Evolutionary conservation across 495 filamentous ascomycete species (phyloP).

Genomic region (Trichoderma virens): DNA sequence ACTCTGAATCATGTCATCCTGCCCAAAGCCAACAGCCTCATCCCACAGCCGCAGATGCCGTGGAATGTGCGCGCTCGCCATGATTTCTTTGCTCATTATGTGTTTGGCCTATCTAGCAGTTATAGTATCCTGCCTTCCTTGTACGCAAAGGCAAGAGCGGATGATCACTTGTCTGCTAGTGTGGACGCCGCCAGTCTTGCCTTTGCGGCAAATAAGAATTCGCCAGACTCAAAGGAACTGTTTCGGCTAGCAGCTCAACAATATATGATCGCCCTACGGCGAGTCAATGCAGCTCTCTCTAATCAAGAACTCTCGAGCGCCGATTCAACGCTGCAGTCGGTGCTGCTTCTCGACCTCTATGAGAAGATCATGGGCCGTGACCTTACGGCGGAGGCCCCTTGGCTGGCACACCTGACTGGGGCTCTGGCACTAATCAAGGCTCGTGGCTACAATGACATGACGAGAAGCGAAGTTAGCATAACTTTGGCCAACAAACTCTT

Average conservation of each 20-base stretch:
- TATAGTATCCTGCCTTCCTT: slow-evolving; percentile 18
- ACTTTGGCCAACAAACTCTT: slow-evolving; percentile 18
- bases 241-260: slow-evolving; percentile 12
- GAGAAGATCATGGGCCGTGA: slow-evolving; percentile 20
- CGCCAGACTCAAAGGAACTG: neutral
- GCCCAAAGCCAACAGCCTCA: neutral
- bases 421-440: slow-evolving; percentile 25
- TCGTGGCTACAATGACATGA: slow-evolving; percentile 16
- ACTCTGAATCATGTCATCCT: neutral
- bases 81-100: slow-evolving; percentile 21
- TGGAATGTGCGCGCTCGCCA: slow-evolving; percentile 15
- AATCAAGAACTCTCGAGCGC: slow-evolving; percentile 3
- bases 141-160: slow-evolving; percentile 6
- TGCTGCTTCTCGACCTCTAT: slow-evolving; percentile 24
- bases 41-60: neutral
- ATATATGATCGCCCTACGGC: slow-evolving; percentile 17
- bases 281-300: slow-evolving; percentile 15
- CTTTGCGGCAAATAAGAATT: slow-evolving; percentile 15
- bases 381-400: slow-evolving; percentile 13
- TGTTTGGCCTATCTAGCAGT: slow-evolving; percentile 18
- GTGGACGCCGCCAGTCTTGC: slow-evolving; percentile 22
- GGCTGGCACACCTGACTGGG: slow-evolving; percentile 26
- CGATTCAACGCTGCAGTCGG: slow-evolving; percentile 19
- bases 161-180: slow-evolving; percentile 13
- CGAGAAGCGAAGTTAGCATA: slow-evolving; percentile 10